phyloP scores from a whole-genome alignment of 148 eudicot genomes.

The Fagopyrum esculentum region DNA sequence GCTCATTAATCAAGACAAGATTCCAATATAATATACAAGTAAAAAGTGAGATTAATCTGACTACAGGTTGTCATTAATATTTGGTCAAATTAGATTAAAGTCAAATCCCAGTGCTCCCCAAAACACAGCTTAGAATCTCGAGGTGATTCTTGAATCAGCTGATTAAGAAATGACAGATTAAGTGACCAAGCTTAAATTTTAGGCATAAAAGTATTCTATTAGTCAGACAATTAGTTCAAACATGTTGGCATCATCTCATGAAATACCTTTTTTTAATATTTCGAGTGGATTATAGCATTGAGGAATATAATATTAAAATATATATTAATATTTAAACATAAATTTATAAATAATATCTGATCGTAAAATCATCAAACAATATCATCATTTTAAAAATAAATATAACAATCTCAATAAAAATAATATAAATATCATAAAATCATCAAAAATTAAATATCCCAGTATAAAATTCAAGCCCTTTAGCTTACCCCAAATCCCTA shows the following conservation, averaged over 20 bases:
- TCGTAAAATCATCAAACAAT: too few relatives aligned
- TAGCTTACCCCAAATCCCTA: too few relatives aligned
- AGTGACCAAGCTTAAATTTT: neutral
- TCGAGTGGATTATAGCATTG: too few relatives aligned
- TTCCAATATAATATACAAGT: neutral
- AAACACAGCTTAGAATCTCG: neutral
- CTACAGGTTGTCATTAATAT: neutral
- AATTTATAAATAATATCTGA: too few relatives aligned
- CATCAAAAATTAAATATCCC: too few relatives aligned
- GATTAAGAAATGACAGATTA: conserved; percentile 1
- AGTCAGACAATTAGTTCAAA: neutral
- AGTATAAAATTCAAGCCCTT: too few relatives aligned
- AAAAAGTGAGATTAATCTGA: neutral
- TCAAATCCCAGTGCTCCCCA: neutral
- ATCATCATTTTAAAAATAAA: too few relatives aligned
- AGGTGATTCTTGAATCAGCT: neutral
- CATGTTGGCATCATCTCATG: neutral
- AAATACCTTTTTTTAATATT: too few relatives aligned
- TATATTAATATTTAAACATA: too few relatives aligned
- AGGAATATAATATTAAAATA: too few relatives aligned
- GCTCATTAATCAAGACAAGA: neutral
- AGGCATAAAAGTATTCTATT: neutral
- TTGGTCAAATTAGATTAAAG: neutral
- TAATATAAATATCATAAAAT: too few relatives aligned
- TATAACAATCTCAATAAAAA: too few relatives aligned